Base-by-base conservation (phyloP, 352 stramenopile genomes). In the Phytophthora foliorum region DNA sequence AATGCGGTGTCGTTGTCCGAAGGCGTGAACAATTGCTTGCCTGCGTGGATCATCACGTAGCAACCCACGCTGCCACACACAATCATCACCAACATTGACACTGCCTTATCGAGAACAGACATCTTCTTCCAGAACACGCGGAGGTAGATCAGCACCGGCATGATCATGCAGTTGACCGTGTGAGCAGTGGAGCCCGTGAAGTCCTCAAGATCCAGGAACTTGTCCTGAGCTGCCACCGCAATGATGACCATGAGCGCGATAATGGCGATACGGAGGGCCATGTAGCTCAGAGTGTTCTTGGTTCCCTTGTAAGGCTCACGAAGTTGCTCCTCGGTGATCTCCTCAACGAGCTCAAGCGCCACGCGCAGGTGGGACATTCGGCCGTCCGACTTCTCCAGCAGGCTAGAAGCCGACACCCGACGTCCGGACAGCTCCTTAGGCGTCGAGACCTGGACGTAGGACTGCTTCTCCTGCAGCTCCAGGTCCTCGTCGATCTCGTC, bases 141-240 rank as follows among this genome's bases (percentile, higher is more conserved):
- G 38, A 88, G 62, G 50, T 88, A 80, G 11, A 89, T 77, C 4
- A 82, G 34, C 45, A 86, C 72, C 2, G 79, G 79, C 53, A 89
- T 65, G 19, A 80, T 54, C 48, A 87, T 82, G 65, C 77, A 87
- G 72, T 77, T 87, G 24, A 82, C 46, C 13, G 78, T 85, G 58
- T 86, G 74, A 9, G 57, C 63, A 6, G 74, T 82, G 11, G 79
- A 73, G 17, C 79, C 77, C 19, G 78, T 73, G 31, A 87, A 77
- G 63, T 86, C 79, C 17, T 69, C 50, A 3, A 69, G 42, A 29
- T 69, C 61, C 25, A 68, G 34, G 42, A 69, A 69, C 16, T 69
- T 69, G 24, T 69, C 27, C 54, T 63, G 51, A 8, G 52, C 41
- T 25, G 52, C 51, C 21, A 69, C 61, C 2, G 61, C 34, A 19